These are phyloP conservation scores for Cyclotella sp. DNA, from an alignment of 108 stramenopile genomes.

Conservation along the genomic window DNA sequence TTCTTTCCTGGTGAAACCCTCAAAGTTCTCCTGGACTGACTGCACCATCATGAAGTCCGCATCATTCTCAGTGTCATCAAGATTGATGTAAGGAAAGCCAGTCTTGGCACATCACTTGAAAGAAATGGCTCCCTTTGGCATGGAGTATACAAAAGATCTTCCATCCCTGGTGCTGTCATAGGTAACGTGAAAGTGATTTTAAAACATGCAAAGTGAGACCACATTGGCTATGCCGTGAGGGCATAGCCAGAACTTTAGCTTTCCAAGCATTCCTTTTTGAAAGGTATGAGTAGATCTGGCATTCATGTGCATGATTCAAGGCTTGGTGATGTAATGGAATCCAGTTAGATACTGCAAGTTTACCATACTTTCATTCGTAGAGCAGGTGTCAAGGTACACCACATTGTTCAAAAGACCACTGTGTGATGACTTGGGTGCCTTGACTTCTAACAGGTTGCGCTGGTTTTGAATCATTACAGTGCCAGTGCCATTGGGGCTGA, in stretches of 20 bases:
- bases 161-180: conserved; percentile 34
- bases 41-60: conserved; percentile 3
- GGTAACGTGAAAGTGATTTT: conserved; percentile 20
- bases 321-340: conserved; percentile 3
- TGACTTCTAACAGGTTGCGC: neutral
- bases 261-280: conserved; percentile 29
- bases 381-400: conserved; percentile 45
- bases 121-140: neutral
- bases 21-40: neutral
- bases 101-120: conserved; percentile 11
- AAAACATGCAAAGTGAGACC: conserved; percentile 32
- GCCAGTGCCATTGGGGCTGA: neutral
- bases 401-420: neutral
- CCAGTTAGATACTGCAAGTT: conserved; percentile 26
- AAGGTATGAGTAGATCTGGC: conserved; percentile 13
- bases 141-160: neutral
- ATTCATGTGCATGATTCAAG: conserved; percentile 17
- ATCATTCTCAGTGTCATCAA: conserved; percentile 1
- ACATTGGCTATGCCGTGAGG: conserved; percentile 58
- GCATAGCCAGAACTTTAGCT: too few species aligned
- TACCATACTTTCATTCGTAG: conserved; percentile 37
- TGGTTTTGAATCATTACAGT: neutral
- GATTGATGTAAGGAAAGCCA: conserved; percentile 6
- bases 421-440: neutral
- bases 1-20: neutral